These are phyloP conservation scores for Coniochaeta prunicola DNA, from an alignment of 2,329 filamentous ascomycete species.

Conservation along the genomic window DNA sequence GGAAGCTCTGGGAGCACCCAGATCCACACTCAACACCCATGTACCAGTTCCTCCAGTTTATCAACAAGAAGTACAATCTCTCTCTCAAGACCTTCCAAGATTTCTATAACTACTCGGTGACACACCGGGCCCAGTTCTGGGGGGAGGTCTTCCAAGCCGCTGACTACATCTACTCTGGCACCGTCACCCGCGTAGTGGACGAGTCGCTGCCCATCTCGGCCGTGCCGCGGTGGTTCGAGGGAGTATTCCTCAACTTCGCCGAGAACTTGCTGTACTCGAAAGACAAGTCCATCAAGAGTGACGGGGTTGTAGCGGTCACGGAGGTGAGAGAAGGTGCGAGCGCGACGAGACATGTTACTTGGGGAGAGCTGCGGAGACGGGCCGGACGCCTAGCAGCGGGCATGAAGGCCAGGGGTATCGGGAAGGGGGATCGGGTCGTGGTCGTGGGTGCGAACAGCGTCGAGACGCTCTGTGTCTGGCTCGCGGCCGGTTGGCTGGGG, in stretches of 20 bases:
- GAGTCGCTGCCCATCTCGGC: slow-evolving; percentile 61
- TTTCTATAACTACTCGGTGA: slow-evolving; percentile 62
- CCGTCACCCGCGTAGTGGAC: slow-evolving; percentile 56
- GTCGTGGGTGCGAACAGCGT: slow-evolving; percentile 69
- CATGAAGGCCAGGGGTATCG: slow-evolving; percentile 58
- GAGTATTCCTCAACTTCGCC: slow-evolving; percentile 67
- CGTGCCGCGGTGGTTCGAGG: slow-evolving; percentile 71
- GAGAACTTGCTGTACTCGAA: slow-evolving; percentile 68
- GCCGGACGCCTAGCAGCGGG: slow-evolving; percentile 57
- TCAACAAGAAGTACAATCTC: slow-evolving; percentile 51
- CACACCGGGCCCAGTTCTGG: slow-evolving; percentile 58
- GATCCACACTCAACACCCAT: slow-evolving; percentile 55
- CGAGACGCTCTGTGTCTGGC: slow-evolving; percentile 64
- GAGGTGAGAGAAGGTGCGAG: slow-evolving; percentile 63
- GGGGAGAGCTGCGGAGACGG: slow-evolving; percentile 54
- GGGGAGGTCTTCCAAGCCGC: slow-evolving; percentile 14
- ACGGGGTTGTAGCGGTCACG: slow-evolving; percentile 61
- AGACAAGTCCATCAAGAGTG: slow-evolving; percentile 54
- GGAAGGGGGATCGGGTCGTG: slow-evolving; percentile 66
- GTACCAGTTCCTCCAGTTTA: slow-evolving; percentile 58
- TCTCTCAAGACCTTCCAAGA: slow-evolving; percentile 61
- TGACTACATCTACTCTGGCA: slow-evolving; percentile 56
- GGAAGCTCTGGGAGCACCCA: slow-evolving; percentile 64
- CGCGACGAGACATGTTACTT: slow-evolving; percentile 49
- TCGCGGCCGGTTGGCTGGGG: slow-evolving; percentile 64